phyloP scores from a whole-genome alignment of 768 basidiomycete genomes.

The Lactarius deliciosus region DNA sequence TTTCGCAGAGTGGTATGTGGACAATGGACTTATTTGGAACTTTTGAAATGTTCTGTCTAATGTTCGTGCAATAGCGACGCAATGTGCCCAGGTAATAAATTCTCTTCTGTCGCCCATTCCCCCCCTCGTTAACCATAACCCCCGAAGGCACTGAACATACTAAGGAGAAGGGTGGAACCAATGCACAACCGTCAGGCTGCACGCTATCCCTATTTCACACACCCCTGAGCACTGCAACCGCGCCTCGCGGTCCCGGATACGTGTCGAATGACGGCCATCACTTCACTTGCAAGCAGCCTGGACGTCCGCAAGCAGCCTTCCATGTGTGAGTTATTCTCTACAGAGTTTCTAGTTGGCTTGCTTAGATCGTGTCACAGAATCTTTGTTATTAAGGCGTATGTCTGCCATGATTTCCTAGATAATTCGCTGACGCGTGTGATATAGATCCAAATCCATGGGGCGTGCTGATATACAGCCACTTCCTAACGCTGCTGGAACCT shows the following conservation, averaged over 20 bases:
- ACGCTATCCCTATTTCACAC: conserved; percentile 52
- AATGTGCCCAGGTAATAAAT: conserved; percentile 46
- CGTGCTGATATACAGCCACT: conserved; percentile 44
- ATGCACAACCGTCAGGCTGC: conserved; percentile 52
- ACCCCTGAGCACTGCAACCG: conserved; percentile 33
- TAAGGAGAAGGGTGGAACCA: conserved; percentile 34
- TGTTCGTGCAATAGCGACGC: conserved; percentile 40
- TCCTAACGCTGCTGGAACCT: conserved; percentile 41
- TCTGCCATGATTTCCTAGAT: background rate
- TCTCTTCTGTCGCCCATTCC: too few relatives aligned
- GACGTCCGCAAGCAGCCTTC: conserved; percentile 50
- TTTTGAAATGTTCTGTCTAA: background rate
- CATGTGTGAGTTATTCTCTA: conserved; percentile 48
- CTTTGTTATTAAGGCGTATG: conserved; percentile 51
- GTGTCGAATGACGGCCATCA: conserved; percentile 56
- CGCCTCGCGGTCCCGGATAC: conserved; percentile 42
- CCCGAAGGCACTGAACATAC: conserved; percentile 48
- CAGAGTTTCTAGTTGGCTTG: background rate
- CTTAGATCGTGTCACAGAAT: conserved; percentile 37
- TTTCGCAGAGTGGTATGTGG: conserved; percentile 35
- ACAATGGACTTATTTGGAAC: conserved; percentile 46
- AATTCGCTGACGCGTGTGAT: conserved; percentile 4
- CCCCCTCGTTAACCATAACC: background rate
- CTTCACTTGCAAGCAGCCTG: conserved; percentile 54
- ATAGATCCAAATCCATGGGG: conserved; percentile 55